phyloP scores from a whole-genome alignment of 805 yeast genomes.

The Kodamaea kaohsiungensis region DNA sequence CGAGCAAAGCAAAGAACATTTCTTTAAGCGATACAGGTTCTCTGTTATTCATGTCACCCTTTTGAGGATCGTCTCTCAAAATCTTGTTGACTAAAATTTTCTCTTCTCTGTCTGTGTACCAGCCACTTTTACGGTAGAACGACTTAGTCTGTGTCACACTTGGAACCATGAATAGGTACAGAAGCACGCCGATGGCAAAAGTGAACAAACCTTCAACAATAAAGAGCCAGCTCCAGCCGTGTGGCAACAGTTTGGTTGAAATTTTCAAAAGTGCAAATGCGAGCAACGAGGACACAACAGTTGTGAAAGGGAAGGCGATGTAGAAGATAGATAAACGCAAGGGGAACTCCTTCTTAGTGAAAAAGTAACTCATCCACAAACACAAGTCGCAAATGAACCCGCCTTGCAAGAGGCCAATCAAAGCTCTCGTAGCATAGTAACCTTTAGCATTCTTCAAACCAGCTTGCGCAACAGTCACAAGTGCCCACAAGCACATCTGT shows the following conservation, averaged over 20 bases:
- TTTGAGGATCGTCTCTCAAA: slow-evolving; percentile 60
- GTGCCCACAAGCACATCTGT: slow-evolving; percentile 28
- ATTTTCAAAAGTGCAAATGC: slow-evolving; percentile 22
- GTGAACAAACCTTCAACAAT: slow-evolving; percentile 64
- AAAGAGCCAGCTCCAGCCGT: slow-evolving; percentile 70
- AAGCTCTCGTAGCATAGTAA: slow-evolving; percentile 29
- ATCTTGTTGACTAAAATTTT: slow-evolving; percentile 59
- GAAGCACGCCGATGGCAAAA: slow-evolving; percentile 45
- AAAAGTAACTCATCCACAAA: slow-evolving; percentile 38
- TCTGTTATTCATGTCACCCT: slow-evolving; percentile 65
- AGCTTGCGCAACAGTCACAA: slow-evolving; percentile 28
- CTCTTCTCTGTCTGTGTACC: slow-evolving; percentile 48
- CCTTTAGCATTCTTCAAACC: slow-evolving; percentile 23
- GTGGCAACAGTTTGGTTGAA: slow-evolving; percentile 42
- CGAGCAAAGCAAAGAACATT: slow-evolving; percentile 42
- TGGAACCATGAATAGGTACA: slow-evolving; percentile 42
- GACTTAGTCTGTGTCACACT: slow-evolving; percentile 39
- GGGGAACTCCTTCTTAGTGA: slow-evolving; percentile 31
- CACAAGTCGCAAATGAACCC: slow-evolving; percentile 35
- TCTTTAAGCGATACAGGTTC: slow-evolving; percentile 47
- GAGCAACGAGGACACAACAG: slow-evolving; percentile 20
- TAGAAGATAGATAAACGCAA: slow-evolving; percentile 24
- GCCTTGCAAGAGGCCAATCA: slow-evolving; percentile 35
- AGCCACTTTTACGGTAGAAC: slow-evolving; percentile 18
- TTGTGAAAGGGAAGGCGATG: slow-evolving; percentile 23